Evolutionary conservation across 2,329 filamentous ascomycete species (phyloP).

Genomic region (Dryadomyces quercus-mongolicae): DNA sequence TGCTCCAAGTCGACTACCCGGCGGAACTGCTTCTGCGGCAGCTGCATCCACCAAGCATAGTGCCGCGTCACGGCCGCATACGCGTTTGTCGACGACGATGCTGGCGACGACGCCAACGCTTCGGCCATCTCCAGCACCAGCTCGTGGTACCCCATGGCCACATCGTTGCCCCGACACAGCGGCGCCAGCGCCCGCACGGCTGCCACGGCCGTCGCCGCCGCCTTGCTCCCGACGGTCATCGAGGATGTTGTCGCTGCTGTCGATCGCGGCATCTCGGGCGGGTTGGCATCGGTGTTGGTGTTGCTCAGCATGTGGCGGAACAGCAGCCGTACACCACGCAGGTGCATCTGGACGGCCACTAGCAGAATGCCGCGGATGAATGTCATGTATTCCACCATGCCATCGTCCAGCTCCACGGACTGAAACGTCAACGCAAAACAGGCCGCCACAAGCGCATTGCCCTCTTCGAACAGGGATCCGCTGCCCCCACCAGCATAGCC

Average conservation of each 20-base stretch:
- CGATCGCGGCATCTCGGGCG: slow-evolving; percentile 14
- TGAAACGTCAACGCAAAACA: slow-evolving; percentile 49
- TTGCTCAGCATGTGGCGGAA: slow-evolving; percentile 36
- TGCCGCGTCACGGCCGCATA: slow-evolving; percentile 37
- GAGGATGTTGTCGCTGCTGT: too few species aligned
- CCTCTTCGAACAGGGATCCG: slow-evolving; percentile 29
- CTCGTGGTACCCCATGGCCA: slow-evolving; percentile 34
- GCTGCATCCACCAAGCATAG: slow-evolving; percentile 46
- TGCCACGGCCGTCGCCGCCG: slow-evolving; percentile 29
- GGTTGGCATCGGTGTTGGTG: too few species aligned
- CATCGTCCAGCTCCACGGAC: slow-evolving; percentile 43
- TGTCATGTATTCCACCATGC: slow-evolving; percentile 47
- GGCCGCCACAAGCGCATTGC: slow-evolving; percentile 46
- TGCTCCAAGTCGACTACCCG: slow-evolving; percentile 33
- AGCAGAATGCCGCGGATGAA: slow-evolving; percentile 46
- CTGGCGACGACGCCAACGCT: slow-evolving; percentile 39
- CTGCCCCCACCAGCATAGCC: too few species aligned
- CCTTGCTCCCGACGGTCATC: slow-evolving; percentile 25
- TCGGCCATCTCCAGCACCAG: slow-evolving; percentile 33
- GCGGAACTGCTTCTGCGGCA: slow-evolving; percentile 39
- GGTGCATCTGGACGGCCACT: slow-evolving; percentile 41
- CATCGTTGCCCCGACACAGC: slow-evolving; percentile 26
- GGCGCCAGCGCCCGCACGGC: slow-evolving; percentile 29
- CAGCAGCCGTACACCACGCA: slow-evolving; percentile 36
- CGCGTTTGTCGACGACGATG: slow-evolving; percentile 30